phyloP scores from a whole-genome alignment of 2,329 filamentous ascomycete genomes.

The Teratosphaeria viscida region DNA sequence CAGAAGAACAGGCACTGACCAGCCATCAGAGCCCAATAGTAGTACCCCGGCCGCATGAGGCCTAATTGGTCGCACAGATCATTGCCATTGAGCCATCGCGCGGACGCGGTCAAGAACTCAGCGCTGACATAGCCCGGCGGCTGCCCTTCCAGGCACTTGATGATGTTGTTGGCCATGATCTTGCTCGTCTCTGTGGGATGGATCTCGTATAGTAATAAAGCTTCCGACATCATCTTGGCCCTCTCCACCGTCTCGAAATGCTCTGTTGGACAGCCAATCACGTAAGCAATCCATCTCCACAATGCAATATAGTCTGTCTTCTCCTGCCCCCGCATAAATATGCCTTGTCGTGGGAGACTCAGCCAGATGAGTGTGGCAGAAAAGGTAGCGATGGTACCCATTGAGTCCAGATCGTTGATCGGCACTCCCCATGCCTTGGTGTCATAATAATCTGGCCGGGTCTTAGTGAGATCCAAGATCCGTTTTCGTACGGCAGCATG shows the following conservation, averaged over 20 bases:
- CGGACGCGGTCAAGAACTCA: conserved; percentile 57
- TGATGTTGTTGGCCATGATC: conserved; percentile 64
- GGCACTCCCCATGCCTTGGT: conserved; percentile 50
- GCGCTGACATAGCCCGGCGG: conserved; percentile 56
- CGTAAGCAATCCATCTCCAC: conserved; percentile 63
- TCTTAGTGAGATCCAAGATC: conserved; percentile 49
- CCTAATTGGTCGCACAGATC: conserved; percentile 50
- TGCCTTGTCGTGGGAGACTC: conserved; percentile 61
- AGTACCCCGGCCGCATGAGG: conserved; percentile 45
- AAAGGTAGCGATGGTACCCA: conserved; percentile 63
- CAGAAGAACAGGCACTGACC: conserved; percentile 60
- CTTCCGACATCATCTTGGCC: conserved; percentile 57
- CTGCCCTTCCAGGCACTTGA: conserved; percentile 54
- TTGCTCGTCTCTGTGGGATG: conserved; percentile 52
- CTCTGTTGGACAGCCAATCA: conserved; percentile 57
- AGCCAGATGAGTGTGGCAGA: conserved; percentile 58
- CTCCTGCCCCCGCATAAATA: conserved; percentile 53
- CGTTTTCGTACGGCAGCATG: conserved; percentile 57
- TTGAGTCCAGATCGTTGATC: conserved; percentile 65
- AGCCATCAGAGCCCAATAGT: conserved; percentile 50
- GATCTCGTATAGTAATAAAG: conserved; percentile 55
- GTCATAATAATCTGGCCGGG: conserved; percentile 52
- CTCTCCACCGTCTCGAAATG: conserved; percentile 41
- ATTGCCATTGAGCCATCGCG: conserved; percentile 60
- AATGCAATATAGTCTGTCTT: conserved; percentile 60